phyloP scores from a whole-genome alignment of 2,329 filamentous ascomycete genomes.

The Arthrobotrys musiformis region DNA sequence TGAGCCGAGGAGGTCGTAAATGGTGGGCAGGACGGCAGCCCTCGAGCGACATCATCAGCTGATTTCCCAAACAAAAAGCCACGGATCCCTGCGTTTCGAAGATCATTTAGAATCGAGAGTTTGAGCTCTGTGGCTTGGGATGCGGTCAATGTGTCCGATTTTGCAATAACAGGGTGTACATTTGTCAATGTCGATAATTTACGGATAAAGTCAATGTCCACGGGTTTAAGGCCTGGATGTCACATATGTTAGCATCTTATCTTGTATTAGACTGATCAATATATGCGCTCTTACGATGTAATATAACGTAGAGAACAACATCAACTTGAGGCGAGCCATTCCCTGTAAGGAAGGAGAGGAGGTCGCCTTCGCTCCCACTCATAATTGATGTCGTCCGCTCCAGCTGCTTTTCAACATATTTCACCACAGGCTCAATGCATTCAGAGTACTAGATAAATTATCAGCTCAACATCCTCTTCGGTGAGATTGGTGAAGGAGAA shows the following conservation, averaged over 20 bases:
- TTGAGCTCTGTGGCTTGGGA: conserved; percentile 72
- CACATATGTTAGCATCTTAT: conserved; percentile 31
- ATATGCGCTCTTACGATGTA: conserved; percentile 70
- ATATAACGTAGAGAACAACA: conserved; percentile 82
- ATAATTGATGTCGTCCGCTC: conserved; percentile 72
- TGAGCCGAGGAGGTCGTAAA: conserved; percentile 81
- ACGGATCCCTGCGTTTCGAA: conserved; percentile 70
- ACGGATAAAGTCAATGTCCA: conserved; percentile 77
- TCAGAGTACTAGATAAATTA: conserved; percentile 65
- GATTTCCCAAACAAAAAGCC: conserved; percentile 74
- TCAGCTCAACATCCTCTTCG: not conserved
- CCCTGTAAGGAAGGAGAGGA: conserved; percentile 80
- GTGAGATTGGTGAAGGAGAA: not conserved
- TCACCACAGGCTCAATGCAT: conserved; percentile 70
- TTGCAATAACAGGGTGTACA: conserved; percentile 82
- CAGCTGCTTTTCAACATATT: conserved; percentile 79
- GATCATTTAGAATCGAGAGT: conserved; percentile 68
- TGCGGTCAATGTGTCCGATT: conserved; percentile 74
- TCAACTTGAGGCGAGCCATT: conserved; percentile 87
- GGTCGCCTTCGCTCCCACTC: conserved; percentile 75
- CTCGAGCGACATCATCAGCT: conserved; percentile 58
- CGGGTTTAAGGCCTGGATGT: conserved; percentile 67
- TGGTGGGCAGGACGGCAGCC: conserved; percentile 64
- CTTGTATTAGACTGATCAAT: not conserved
- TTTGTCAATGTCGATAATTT: conserved; percentile 80